These are phyloP conservation scores for Pisolithus thermaeus DNA, from an alignment of 1,284 basidiomycete genomes.

Conservation along the genomic window DNA sequence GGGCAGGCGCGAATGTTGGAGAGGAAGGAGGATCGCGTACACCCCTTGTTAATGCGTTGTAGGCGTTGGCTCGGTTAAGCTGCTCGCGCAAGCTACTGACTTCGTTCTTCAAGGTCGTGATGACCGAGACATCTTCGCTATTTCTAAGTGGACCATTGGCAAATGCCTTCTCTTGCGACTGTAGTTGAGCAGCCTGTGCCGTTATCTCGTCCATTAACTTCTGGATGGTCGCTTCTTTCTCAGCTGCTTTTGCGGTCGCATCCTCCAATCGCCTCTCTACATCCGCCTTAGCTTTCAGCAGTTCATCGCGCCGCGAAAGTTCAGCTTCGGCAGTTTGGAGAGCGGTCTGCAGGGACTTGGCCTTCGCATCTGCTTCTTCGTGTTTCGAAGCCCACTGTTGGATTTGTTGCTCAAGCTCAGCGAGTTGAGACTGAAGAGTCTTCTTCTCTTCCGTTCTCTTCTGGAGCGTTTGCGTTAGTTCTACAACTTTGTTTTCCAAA, in stretches of 20 bases:
- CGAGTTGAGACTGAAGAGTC: slow-evolving; percentile 70
- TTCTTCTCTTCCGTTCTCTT: slow-evolving; percentile 91
- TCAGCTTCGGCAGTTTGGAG: slow-evolving; percentile 74
- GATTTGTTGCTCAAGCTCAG: slow-evolving; percentile 81
- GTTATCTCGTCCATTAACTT: slow-evolving; percentile 77
- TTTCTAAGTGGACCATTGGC: slow-evolving; percentile 57
- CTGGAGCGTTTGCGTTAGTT: slow-evolving; percentile 95
- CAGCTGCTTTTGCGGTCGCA: slow-evolving; percentile 65
- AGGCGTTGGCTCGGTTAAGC: slow-evolving; percentile 88
- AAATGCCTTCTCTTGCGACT: slow-evolving; percentile 70
- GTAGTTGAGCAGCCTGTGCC: slow-evolving; percentile 71
- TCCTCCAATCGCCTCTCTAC: slow-evolving; percentile 83
- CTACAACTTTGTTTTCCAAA: slow-evolving; percentile 99
- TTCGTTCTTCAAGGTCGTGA: slow-evolving; percentile 87
- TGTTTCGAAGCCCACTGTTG: slow-evolving; percentile 82
- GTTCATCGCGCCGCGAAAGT: slow-evolving; percentile 68
- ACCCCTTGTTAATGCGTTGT: slow-evolving; percentile 76
- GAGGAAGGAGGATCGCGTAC: slow-evolving; percentile 72
- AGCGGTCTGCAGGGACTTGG: slow-evolving; percentile 71
- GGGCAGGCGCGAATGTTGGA: slow-evolving; percentile 72
- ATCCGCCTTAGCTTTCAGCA: slow-evolving; percentile 73
- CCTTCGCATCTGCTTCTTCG: slow-evolving; percentile 80
- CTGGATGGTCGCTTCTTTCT: slow-evolving; percentile 83
- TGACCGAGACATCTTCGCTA: slow-evolving; percentile 79
- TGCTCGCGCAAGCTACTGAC: slow-evolving; percentile 90